These are phyloP conservation scores for Tuber microsphaerosporum DNA, from an alignment of 495 filamentous ascomycete genomes.

Conservation along the genomic window DNA sequence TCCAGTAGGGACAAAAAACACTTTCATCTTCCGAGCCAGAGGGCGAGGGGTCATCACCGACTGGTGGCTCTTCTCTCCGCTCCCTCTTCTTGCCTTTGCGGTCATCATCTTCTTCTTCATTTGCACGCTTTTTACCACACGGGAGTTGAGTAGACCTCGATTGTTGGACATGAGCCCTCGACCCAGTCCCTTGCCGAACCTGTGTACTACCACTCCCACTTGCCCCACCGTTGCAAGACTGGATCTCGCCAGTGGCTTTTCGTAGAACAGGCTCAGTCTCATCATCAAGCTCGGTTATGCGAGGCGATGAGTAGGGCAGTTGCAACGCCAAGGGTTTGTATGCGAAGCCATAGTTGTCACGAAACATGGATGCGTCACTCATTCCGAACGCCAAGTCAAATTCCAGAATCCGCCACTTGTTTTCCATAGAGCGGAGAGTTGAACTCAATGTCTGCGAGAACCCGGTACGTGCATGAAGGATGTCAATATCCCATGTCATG, in stretches of 20 bases:
- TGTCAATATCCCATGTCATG: neutral
- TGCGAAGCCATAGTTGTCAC: neutral
- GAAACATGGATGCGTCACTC: neutral
- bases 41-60: neutral
- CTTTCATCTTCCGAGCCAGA: neutral
- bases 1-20: constrained; percentile 7
- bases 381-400: constrained; percentile 10
- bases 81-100: constrained; percentile 3
- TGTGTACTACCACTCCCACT: neutral
- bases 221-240: neutral
- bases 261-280: neutral
- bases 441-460: neutral
- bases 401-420: neutral
- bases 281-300: neutral
- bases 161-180: neutral
- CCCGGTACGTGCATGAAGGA: neutral
- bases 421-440: neutral
- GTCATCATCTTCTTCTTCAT: neutral
- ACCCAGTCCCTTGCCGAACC: neutral
- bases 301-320: neutral
- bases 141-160: neutral
- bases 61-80: constrained; percentile 1
- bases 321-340: neutral
- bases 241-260: neutral
- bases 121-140: neutral